Base-by-base conservation (phyloP, 2,329 filamentous ascomycete genomes). In the Epichloe festucae region DNA sequence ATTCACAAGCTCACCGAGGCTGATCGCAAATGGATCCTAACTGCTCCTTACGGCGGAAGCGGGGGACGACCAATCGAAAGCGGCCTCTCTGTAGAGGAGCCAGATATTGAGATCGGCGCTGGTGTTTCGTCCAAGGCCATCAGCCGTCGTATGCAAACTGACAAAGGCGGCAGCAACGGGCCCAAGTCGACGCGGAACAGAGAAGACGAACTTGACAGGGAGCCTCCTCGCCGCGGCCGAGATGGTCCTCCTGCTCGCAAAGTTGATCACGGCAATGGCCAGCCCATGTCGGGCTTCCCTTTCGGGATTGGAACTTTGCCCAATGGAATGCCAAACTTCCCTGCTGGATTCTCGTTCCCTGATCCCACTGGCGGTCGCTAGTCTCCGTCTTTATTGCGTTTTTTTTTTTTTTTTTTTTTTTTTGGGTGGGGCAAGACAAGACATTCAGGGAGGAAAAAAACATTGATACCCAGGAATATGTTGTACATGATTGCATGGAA, bases 21-120 rank as follows among this genome's bases (percentile, higher is more conserved):
- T 27, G 93, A 98, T 70, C 82, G 88, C 55, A 96, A 97, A 69
- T 98, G 93, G 93, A 89, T 97, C 76, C 71, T 95, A 57, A 95
- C 84, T 38, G 94, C 93, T 12, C 88, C 95, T 57, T 95, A 85
- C 64, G 93, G 93, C 58, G 93, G 93, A 51, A 95, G 88, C 55
- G 93, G 91, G 93, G 93, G 91, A 51, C 78, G 79, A 52, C 72
- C 81, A 2, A 88, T 98, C 54, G 84, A 89, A 63, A 74, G 79
- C 14, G 89, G 90, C 42, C 81, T 98, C 70, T 85, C 90, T 6
- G 86, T 98, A 27, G 93, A 98, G 66, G 93, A 98, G 69, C 93
- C 93, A 3, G 93, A 98, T 64, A 98, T 98, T 60, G 93, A 98
- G 69, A 98, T 98, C 53, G 93, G 93, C 50, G 90, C 91, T 17